Percentiles rank a stretch among this genome's conserved stretches.
Evolutionary conservation across 306 rosid genomes (phyloP).

Genomic region (Lablab purpureus): DNA sequence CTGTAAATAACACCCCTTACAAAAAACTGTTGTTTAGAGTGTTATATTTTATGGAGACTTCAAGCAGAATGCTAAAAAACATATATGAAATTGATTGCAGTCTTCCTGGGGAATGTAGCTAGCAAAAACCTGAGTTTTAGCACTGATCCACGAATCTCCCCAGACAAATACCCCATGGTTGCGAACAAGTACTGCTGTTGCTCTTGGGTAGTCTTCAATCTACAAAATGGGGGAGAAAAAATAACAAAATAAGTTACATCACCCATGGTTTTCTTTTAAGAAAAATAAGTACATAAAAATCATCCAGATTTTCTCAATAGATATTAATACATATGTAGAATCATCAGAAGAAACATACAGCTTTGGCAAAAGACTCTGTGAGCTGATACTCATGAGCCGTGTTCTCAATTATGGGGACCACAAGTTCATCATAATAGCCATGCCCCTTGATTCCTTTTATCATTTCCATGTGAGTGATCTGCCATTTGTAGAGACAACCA

Average conservation of each 20-base stretch:
- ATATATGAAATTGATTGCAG: conserved; percentile 13
- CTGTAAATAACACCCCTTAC: conserved; percentile 25
- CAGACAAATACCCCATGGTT: conserved; percentile 93
- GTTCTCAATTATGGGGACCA: conserved; percentile 94
- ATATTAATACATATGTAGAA: conserved; percentile 30
- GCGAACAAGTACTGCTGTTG: conserved; percentile 99
- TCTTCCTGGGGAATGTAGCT: conserved; percentile 30
- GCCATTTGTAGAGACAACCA: conserved; percentile 51
- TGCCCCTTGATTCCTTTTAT: conserved; percentile 98
- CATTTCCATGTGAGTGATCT: conserved; percentile 99
- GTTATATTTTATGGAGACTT: conserved; percentile 12
- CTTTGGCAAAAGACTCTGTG: conserved; percentile 91
- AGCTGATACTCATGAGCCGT: conserved; percentile 90
- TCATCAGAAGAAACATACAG: conserved; percentile 65
- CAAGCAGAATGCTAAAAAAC: conserved; percentile 38
- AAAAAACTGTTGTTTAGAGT: background rate
- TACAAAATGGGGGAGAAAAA: conserved; percentile 45
- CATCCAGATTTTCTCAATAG: conserved; percentile 11
- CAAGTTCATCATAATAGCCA: conserved; percentile 97
- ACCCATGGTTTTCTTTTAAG: background rate
- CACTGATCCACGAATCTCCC: conserved; percentile 97
- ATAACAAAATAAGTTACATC: conserved; percentile 14
- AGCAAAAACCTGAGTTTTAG: conserved; percentile 91
- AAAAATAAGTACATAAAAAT: background rate
- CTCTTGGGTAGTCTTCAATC: conserved; percentile 94